These are phyloP conservation scores for Penicillium thymicola DNA, from an alignment of 2,329 filamentous ascomycete genomes.

Conservation along the genomic window DNA sequence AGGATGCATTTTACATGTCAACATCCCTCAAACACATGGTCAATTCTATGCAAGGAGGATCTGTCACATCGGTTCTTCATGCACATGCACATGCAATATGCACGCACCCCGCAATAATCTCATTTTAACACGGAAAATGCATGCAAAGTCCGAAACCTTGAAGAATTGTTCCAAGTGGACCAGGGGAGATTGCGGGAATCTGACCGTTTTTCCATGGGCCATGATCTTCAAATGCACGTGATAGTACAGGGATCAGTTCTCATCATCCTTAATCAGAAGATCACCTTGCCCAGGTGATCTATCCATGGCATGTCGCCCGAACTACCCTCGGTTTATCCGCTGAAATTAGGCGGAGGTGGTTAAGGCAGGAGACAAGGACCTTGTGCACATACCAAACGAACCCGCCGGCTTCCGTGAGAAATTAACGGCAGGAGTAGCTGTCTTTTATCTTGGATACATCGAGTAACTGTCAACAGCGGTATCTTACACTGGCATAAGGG, in stretches of 20 bases:
- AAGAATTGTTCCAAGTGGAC: neutral
- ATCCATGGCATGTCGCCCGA: no score
- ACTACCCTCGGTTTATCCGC: neutral
- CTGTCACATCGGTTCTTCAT: neutral
- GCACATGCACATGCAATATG: neutral
- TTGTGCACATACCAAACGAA: neutral
- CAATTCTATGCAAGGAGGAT: neutral
- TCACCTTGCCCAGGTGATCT: no score
- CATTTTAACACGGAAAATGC: neutral
- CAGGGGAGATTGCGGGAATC: slow-evolving; percentile 1
- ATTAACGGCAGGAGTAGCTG: neutral
- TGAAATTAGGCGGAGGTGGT: neutral
- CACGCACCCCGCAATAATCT: neutral
- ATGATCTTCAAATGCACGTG: slow-evolving; percentile 8
- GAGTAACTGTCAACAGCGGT: neutral
- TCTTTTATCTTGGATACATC: neutral
- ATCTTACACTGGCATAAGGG: neutral
- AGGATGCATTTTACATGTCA: no score
- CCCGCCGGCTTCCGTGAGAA: no score
- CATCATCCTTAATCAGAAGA: neutral
- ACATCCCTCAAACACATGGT: neutral
- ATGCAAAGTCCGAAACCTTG: no score
- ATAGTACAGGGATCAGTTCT: neutral
- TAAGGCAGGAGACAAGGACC: no score
- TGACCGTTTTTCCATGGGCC: slow-evolving; percentile 10